Evolutionary conservation across 768 basidiomycete species (phyloP), one percentile per base, ranked within the genome.

Genomic region (Suillus tomentosus): DNA sequence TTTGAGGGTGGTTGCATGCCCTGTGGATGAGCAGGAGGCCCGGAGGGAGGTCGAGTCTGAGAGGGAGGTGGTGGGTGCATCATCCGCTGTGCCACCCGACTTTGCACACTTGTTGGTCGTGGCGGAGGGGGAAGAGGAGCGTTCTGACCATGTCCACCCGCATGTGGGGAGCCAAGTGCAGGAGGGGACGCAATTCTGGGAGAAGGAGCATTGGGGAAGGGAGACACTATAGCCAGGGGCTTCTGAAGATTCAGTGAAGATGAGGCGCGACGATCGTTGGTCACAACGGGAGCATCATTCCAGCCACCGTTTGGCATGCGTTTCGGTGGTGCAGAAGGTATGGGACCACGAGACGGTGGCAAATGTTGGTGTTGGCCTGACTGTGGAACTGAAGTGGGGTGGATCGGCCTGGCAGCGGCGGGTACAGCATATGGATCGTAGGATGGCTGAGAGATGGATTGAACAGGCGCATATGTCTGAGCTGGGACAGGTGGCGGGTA

Each of bases 241-340:
- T 91, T 92, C 62, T 72, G 76, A 11, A 79, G 66, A 61, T 74
- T 82, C 37, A 80, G 70, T 6, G 82, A 77, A 24, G 82, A 80
- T 1, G 90, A 85, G 1, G 80, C 79, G 31, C 88, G 87, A 48
- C 82, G 75, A 19, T 83, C 74, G 10, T 79, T 72, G 17, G 79
- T 68, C 14, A 86, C 66, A 7, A 80, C 72, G 0, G 94, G 95
- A 0, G 94, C 87, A 75, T 98, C 96, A 70, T 98, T 98, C 95
- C 95, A 98, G 0, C 94, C 94, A 17, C 89, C 85, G 36, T 88
- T 87, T 58, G 90, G 90, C 36, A 79, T 79, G 50, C 87, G 85
- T 37, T 87, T 87, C 4, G 87, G 84, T 1, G 90, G 85, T 1
- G 85, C 82, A 56, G 79, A 79, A 7, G 81, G 72, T 8, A 74